phyloP scores from a whole-genome alignment of 1,284 basidiomycete species.

The Phellinidium pouzarii region DNA sequence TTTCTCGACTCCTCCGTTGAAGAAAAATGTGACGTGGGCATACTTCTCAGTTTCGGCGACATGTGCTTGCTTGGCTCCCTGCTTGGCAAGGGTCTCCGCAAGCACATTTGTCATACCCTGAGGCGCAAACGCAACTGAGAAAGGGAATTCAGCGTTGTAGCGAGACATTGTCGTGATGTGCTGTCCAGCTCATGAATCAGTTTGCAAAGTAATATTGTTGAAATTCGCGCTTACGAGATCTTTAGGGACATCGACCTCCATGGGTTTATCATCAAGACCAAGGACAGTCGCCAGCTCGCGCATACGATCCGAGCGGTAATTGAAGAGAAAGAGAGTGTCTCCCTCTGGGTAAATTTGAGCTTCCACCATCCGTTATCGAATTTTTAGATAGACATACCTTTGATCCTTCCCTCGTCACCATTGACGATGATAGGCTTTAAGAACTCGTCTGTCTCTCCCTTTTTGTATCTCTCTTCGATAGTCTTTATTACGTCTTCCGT shows the following conservation, averaged over 20 bases:
- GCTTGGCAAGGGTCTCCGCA: slow-evolving; percentile 78
- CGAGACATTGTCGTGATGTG: slow-evolving; percentile 87
- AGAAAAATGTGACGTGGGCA: slow-evolving; percentile 94
- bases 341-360: slow-evolving; percentile 32
- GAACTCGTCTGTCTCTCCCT: slow-evolving; percentile 87
- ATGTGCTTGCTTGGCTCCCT: slow-evolving; percentile 78
- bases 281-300: slow-evolving; percentile 80
- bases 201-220: not conserved
- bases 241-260: slow-evolving; percentile 78
- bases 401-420: slow-evolving; percentile 68
- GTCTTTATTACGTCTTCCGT: slow-evolving; percentile 55
- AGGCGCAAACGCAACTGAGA: slow-evolving; percentile 83
- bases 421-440: slow-evolving; percentile 84
- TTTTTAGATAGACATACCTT: slow-evolving; percentile 41
- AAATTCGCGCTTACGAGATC: slow-evolving; percentile 49
- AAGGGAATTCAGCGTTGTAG: slow-evolving; percentile 88
- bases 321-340: slow-evolving; percentile 90
- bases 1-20: slow-evolving; percentile 91
- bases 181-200: slow-evolving; percentile 30
- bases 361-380: slow-evolving; percentile 18
- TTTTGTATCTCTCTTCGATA: slow-evolving; percentile 69
- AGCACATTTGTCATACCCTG: slow-evolving; percentile 88
- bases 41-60: slow-evolving; percentile 94
- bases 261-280: slow-evolving; percentile 74
- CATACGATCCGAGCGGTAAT: slow-evolving; percentile 93